Base-by-base conservation (phyloP, 164 flowering plant genomes). In the Taxillus chinensis region DNA sequence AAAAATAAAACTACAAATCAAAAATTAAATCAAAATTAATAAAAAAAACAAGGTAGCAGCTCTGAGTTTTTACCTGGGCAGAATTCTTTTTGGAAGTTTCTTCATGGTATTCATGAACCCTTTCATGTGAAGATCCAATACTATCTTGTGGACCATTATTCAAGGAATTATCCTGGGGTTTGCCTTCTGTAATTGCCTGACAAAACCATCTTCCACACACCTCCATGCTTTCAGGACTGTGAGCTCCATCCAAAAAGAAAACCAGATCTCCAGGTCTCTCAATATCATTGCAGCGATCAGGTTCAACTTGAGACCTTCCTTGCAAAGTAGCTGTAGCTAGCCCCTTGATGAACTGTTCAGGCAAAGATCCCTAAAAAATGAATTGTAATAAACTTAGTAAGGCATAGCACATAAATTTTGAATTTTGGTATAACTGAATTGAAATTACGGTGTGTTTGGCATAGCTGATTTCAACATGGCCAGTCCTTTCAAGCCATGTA, bases 181-280 rank as follows among this genome's bases (percentile, higher is more conserved):
- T 58, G 41, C 73, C 85, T 64, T 83, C 87, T 64, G 77, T 74
- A 66, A 79, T 75, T 56, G 90, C 83, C 66, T 62, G 70, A 61
- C 79, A 86, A 75, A 91, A 95, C 96, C 99, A 95, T 67, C 64
- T 83, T 56, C 80, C 99, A 70, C 97, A 95, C 48, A 79, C 75
- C 53, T 87, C 97, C 96, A 95, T 87, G 78, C 99, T 95, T 80
- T 95, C 97, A 64, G 95, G 97, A 67, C 93, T 95, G 70, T 95
- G 97, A 51, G 99, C 99, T 49, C 99, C 99, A 80, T 95, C 99
- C 74, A 95, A 68, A 74, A 79, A 91, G 71, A 87, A 95, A 39
- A 87, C 84, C 41, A 91, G 77, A 67, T 85, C 80, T 64, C 78
- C 87, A 45, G 76, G 45, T 57, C 62, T 67, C 65, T 83, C 85